Evolutionary conservation across 108 stramenopile species (phyloP).

Genomic region (Mediolabrus comicus): DNA sequence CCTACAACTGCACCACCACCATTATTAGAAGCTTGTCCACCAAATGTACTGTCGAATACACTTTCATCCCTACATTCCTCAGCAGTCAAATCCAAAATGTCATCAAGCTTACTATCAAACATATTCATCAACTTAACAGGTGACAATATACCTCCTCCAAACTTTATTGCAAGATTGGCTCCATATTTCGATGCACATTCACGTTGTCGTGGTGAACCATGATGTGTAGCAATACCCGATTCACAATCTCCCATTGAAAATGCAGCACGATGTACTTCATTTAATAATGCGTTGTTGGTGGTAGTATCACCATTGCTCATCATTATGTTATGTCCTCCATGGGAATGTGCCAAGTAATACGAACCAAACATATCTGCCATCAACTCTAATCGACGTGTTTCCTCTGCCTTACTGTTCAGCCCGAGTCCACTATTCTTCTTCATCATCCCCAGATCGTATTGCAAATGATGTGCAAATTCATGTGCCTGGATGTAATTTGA

Average conservation of each 20-base stretch:
- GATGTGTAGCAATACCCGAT: constrained; percentile 16
- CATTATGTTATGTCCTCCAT: too few species aligned
- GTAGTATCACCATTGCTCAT: too few species aligned
- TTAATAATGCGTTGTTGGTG: neutral
- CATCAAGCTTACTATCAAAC: neutral
- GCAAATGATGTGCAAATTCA: constrained; percentile 37
- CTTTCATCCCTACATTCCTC: neutral
- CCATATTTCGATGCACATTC: constrained; percentile 44
- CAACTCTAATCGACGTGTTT: constrained; percentile 24
- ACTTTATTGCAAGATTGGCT: constrained; percentile 17
- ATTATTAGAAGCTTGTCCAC: neutral
- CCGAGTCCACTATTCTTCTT: neutral
- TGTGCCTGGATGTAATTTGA: constrained; percentile 39
- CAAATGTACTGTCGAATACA: neutral
- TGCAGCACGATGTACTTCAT: constrained; percentile 22
- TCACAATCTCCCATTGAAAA: constrained; percentile 40
- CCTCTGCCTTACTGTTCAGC: constrained; percentile 1
- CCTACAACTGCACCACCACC: neutral
- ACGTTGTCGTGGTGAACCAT: constrained; percentile 34
- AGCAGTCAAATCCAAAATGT: neutral
- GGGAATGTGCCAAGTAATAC: constrained; percentile 19
- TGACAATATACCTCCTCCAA: neutral
- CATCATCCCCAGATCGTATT: constrained; percentile 24
- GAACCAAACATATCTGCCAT: constrained; percentile 41
- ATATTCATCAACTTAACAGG: neutral